These are phyloP conservation scores for Waltiozyma sp. DNA, from an alignment of 1,139 yeast species.

Conservation along the genomic window DNA sequence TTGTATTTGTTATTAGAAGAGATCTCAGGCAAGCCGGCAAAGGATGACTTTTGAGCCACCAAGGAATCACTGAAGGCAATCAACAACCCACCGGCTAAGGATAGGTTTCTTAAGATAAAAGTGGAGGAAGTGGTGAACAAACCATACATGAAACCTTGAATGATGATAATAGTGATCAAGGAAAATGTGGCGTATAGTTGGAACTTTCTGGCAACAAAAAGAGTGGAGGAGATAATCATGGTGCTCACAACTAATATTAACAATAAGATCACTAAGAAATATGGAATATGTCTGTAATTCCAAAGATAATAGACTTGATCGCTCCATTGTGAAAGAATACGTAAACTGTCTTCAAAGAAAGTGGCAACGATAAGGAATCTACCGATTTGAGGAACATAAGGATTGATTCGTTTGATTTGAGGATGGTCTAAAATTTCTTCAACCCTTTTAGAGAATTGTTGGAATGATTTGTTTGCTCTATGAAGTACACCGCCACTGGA, in stretches of 20 bases:
- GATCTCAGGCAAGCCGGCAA: slow-evolving; percentile 85
- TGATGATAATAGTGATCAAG: slow-evolving; percentile 58
- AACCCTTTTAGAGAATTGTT: slow-evolving; percentile 21
- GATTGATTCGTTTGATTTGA: slow-evolving; percentile 33
- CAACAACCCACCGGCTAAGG: slow-evolving; percentile 87
- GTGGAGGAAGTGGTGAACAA: slow-evolving; percentile 61
- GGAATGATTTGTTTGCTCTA: slow-evolving; percentile 9
- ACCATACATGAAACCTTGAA: slow-evolving; percentile 88
- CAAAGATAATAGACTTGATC: slow-evolving; percentile 84
- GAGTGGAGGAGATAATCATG: slow-evolving; percentile 66
- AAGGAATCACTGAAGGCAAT: slow-evolving; percentile 87
- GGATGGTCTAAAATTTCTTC: slow-evolving; percentile 30
- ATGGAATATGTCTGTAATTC: slow-evolving; percentile 71
- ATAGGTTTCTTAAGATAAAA: slow-evolving; percentile 76
- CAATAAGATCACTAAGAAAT: slow-evolving; percentile 64
- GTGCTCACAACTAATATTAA: slow-evolving; percentile 51
- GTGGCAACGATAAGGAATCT: slow-evolving; percentile 90
- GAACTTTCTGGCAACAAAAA: slow-evolving; percentile 61
- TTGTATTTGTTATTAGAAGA: slow-evolving; percentile 70
- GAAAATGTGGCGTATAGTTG: slow-evolving; percentile 65
- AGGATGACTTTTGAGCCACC: slow-evolving; percentile 63
- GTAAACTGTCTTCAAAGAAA: slow-evolving; percentile 78
- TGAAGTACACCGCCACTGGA: not conserved
- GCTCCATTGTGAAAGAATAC: slow-evolving; percentile 82
- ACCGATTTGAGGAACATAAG: slow-evolving; percentile 78